Conservation (phyloP, 2,329 filamentous ascomycete genomes). For the Fonsecaea pugnacius region DNA sequence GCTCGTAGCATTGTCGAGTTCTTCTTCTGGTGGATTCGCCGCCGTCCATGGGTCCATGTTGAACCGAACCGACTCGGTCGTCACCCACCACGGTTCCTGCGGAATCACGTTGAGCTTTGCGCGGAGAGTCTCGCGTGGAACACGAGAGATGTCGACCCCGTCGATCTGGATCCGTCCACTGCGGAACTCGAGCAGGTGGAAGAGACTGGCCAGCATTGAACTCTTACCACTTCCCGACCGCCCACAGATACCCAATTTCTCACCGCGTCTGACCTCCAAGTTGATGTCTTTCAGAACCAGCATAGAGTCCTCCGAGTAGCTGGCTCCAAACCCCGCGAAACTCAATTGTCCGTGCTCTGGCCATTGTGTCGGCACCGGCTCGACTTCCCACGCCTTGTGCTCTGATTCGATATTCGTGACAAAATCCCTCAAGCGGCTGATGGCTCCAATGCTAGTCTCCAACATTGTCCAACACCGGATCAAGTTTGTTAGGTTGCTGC, state of each 20-base stretch:
- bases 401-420: conserved; percentile 51
- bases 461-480: conserved; percentile 61
- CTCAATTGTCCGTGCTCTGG: conserved; percentile 35
- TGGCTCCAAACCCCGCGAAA: conserved; percentile 33
- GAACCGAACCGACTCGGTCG: conserved; percentile 38
- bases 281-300: conserved; percentile 39
- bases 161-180: conserved; percentile 39
- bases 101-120: conserved; percentile 40
- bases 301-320: conserved; percentile 29
- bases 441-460: conserved; percentile 63
- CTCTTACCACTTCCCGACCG: conserved; percentile 43
- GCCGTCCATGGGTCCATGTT: conserved; percentile 45
- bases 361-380: conserved; percentile 33
- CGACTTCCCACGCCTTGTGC: conserved; percentile 47
- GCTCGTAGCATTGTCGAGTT: not conserved
- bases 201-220: conserved; percentile 37
- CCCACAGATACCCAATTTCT: conserved; percentile 45
- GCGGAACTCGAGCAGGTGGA: conserved; percentile 40
- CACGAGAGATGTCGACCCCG: conserved; percentile 35
- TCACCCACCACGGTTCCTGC: conserved; percentile 38
- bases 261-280: conserved; percentile 38
- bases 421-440: conserved; percentile 61
- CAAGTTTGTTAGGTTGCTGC: conserved; percentile 56
- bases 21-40: not conserved
- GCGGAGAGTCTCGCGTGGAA: conserved; percentile 36